A percentile compares a stretch with the other conserved stretches of the same genome.
These are phyloP conservation scores for Brassica napus DNA, from an alignment of 345 rosid genomes.

Conservation along the genomic window DNA sequence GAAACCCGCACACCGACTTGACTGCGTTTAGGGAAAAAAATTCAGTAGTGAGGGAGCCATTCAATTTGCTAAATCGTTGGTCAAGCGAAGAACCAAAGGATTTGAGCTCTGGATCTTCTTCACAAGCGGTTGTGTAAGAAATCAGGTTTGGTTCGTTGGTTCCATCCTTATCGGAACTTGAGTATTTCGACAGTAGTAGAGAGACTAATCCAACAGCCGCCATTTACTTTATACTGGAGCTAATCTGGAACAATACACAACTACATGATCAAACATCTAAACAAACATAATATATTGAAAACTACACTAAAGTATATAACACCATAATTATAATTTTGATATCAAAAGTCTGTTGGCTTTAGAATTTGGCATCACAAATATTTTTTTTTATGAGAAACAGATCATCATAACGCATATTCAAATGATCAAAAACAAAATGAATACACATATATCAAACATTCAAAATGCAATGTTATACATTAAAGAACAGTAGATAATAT, in stretches of 20 bases:
- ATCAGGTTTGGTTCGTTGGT: not conserved
- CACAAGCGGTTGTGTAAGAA: not conserved
- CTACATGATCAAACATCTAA: not conserved
- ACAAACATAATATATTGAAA: not conserved
- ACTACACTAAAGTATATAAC: not conserved
- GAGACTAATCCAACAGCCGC: not conserved
- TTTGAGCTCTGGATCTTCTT: conserved; percentile 1
- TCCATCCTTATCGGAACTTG: not conserved
- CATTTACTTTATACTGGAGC: not conserved
- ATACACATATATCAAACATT: not conserved
- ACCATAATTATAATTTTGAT: no score
- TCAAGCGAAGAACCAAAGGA: not conserved
- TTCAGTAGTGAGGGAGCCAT: not conserved
- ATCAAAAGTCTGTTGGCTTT: not conserved
- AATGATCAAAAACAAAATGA: not conserved
- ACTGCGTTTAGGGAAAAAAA: not conserved
- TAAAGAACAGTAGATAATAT: not conserved
- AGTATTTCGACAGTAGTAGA: not conserved
- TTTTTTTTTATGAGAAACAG: not conserved
- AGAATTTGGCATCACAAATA: not conserved
- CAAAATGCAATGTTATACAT: not conserved
- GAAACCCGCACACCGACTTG: not conserved
- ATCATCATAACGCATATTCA: not conserved
- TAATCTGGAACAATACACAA: not conserved
- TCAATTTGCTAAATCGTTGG: not conserved